These are phyloP conservation scores for Aspergillus calidoustus DNA, from an alignment of 2,329 filamentous ascomycete genomes.

Conservation along the genomic window DNA sequence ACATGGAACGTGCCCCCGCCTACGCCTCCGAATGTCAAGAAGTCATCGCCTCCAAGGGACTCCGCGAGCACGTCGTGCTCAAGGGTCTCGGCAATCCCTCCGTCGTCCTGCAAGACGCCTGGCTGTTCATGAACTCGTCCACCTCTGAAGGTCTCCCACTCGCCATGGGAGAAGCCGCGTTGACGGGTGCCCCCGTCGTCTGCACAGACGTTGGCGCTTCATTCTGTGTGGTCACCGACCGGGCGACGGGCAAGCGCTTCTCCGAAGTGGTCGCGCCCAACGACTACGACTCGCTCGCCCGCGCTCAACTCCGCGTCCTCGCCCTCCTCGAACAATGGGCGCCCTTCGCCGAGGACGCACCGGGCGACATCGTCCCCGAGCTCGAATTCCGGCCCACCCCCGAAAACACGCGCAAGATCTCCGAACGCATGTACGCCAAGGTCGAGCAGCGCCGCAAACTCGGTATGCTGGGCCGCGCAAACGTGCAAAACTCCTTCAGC, in stretches of 20 bases:
- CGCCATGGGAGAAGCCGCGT: conserved; percentile 49
- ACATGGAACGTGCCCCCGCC: conserved; percentile 65
- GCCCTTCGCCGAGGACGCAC: conserved; percentile 58
- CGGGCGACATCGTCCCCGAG: conserved; percentile 37
- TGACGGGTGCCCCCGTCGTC: conserved; percentile 49
- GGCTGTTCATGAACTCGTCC: conserved; percentile 57
- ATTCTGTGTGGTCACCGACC: conserved; percentile 44
- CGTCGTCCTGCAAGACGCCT: conserved; percentile 32
- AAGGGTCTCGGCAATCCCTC: conserved; percentile 35
- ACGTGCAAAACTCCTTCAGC: conserved; percentile 62
- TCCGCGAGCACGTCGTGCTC: conserved; percentile 56
- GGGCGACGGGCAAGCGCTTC: conserved; percentile 54
- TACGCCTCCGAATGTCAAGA: conserved; percentile 64
- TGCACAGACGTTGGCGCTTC: conserved; percentile 48
- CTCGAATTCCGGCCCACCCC: conserved; percentile 55
- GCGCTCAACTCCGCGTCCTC: conserved; percentile 65
- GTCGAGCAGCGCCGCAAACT: conserved; percentile 58
- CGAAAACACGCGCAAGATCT: conserved; percentile 57
- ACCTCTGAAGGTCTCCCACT: conserved; percentile 50
- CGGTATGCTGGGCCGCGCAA: conserved; percentile 61
- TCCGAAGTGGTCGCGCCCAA: conserved; percentile 68
- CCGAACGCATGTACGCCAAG: conserved; percentile 64
- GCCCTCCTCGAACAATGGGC: conserved; percentile 65
- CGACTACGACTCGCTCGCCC: conserved; percentile 62
- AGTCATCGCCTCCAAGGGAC: conserved; percentile 59